Conservation (phyloP, 2,329 filamentous ascomycete genomes). For the Echinosphaeria canescens region DNA sequence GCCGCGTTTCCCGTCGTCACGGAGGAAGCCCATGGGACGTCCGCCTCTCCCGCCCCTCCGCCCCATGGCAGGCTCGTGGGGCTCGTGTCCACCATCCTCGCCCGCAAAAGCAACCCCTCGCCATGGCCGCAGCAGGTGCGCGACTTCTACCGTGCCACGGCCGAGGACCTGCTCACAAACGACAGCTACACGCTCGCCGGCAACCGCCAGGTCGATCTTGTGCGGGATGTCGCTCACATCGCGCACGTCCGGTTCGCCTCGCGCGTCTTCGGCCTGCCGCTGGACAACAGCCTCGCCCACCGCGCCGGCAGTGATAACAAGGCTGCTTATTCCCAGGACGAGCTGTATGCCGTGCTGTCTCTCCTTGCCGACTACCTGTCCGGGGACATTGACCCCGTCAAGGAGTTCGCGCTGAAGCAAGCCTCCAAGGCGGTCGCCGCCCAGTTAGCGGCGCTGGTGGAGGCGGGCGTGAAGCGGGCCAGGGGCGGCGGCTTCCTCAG, state of each 20-base stretch:
- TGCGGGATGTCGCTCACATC: conserved; percentile 48
- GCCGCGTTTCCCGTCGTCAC: no score
- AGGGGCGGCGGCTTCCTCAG: conserved; percentile 21
- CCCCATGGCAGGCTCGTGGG: conserved; percentile 17
- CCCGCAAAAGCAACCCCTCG: conserved; percentile 36
- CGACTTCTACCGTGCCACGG: conserved; percentile 42
- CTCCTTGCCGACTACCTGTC: conserved; percentile 45
- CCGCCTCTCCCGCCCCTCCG: conserved; percentile 33
- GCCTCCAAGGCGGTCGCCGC: conserved; percentile 31
- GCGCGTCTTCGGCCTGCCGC: conserved; percentile 38
- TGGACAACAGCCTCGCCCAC: conserved; percentile 42
- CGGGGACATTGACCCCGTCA: conserved; percentile 41
- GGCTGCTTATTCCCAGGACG: conserved; percentile 31
- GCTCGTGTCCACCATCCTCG: conserved; percentile 23
- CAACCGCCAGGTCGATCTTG: conserved; percentile 45
- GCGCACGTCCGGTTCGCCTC: conserved; percentile 42
- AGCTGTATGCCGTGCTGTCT: conserved; percentile 38
- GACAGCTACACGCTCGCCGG: conserved; percentile 42
- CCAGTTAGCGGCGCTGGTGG: conserved; percentile 37
- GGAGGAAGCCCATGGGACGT: no score
- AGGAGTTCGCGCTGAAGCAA: conserved; percentile 40
- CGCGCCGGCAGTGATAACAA: no score
- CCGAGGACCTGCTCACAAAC: conserved; percentile 34
- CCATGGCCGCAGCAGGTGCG: conserved; percentile 41
- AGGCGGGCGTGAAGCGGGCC: conserved; percentile 40